Conservation (phyloP, 2,329 filamentous ascomycete species). For the Aspergillus alliaceus region DNA sequence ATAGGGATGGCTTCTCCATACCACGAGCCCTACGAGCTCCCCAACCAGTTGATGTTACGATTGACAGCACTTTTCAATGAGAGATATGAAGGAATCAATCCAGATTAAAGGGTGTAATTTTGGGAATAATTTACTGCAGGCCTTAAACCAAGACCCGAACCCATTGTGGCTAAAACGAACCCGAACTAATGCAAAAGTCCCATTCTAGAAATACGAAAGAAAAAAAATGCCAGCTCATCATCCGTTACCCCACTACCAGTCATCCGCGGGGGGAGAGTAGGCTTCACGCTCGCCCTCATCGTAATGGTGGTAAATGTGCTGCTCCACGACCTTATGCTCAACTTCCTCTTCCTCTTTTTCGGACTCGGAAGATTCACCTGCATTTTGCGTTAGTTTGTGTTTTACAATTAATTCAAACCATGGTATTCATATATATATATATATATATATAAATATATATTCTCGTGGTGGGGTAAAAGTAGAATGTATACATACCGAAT, state of each 20-base stretch:
- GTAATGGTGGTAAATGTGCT: neutral
- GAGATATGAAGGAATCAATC: neutral
- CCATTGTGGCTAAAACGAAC: neutral
- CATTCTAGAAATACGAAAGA: neutral
- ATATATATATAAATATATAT: too few relatives aligned
- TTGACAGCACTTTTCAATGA: too few relatives aligned
- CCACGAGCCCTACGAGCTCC: too few relatives aligned
- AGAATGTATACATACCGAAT: conserved; percentile 47
- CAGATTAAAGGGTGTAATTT: neutral
- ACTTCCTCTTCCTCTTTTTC: neutral
- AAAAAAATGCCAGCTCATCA: neutral
- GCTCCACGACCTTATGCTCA: neutral
- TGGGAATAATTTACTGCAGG: neutral
- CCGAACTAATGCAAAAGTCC: neutral
- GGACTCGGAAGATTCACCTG: neutral
- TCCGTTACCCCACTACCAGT: neutral
- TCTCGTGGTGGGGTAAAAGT: too few relatives aligned
- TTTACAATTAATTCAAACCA: too few relatives aligned
- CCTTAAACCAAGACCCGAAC: neutral
- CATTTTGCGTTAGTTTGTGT: neutral
- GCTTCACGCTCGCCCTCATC: neutral
- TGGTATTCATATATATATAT: too few relatives aligned
- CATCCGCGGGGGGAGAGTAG: neutral
- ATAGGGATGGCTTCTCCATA: too few relatives aligned
- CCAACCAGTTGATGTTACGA: too few relatives aligned